phyloP scores from a whole-genome alignment of 225 moss, liverwort and hornwort species.

The Pseudoscleropodium purum region DNA sequence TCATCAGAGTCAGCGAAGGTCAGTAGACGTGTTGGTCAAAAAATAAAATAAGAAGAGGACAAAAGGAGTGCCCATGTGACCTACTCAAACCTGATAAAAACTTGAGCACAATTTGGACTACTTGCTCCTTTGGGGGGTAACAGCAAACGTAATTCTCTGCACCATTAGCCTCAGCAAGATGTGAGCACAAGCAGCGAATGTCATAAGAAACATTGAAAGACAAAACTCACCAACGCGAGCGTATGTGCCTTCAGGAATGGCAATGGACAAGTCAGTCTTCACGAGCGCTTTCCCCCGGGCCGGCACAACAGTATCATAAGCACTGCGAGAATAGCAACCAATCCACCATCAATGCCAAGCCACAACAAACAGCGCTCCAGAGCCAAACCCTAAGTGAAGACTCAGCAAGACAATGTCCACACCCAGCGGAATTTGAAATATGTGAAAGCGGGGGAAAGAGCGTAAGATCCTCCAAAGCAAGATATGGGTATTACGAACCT shows the following conservation, averaged over 20 bases:
- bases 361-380: background rate
- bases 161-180: background rate
- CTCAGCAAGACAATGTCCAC: background rate
- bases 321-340: slow-evolving; percentile 29
- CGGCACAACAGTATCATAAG: slow-evolving; percentile 49
- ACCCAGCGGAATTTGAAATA: background rate
- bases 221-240: slow-evolving; percentile 60
- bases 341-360: background rate
- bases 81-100: background rate
- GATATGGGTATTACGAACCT: slow-evolving; percentile 22
- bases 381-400: background rate
- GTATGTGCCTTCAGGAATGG: slow-evolving; percentile 80
- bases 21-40: background rate
- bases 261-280: slow-evolving; percentile 79
- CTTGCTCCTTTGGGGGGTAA: background rate
- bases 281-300: slow-evolving; percentile 79
- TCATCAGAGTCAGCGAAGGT: background rate
- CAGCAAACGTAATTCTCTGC: background rate
- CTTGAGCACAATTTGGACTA: too few relatives aligned
- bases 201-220: background rate
- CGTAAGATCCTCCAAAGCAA: background rate
- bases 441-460: background rate
- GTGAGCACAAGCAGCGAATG: background rate
- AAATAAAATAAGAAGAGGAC: background rate
- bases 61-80: background rate